Evolutionary conservation across 495 filamentous ascomycete species (phyloP).

Genomic region (Aspergillus nanangensis): DNA sequence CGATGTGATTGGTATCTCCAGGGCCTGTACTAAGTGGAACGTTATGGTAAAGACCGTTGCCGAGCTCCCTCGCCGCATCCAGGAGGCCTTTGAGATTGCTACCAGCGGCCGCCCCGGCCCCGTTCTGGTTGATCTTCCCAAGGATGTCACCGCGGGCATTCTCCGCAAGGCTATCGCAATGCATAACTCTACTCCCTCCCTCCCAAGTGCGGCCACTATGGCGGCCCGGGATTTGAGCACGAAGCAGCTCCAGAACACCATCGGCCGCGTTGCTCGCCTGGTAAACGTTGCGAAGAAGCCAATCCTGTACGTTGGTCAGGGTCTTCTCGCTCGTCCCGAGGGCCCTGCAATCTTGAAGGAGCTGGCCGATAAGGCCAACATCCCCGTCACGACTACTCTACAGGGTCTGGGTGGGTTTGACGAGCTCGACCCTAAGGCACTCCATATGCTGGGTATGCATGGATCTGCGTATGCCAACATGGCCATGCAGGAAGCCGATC

Average conservation of each 20-base stretch:
- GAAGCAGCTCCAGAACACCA: conserved; percentile 44
- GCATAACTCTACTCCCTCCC: conserved; percentile 47
- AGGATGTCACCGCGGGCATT: conserved; percentile 53
- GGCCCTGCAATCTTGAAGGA: conserved; percentile 51
- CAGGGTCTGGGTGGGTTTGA: conserved; percentile 64
- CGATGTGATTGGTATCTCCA: conserved; percentile 57
- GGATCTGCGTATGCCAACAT: conserved; percentile 61
- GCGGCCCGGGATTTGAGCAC: conserved; percentile 45
- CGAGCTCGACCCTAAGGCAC: conserved; percentile 51
- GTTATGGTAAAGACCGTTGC: conserved; percentile 57
- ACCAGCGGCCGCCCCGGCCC: conserved; percentile 56
- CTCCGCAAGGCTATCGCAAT: conserved; percentile 50
- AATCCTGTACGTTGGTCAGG: conserved; percentile 57
- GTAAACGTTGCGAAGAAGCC: conserved; percentile 58
- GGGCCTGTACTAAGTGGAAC: conserved; percentile 65
- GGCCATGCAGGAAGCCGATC: conserved; percentile 61
- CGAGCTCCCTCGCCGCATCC: conserved; percentile 54
- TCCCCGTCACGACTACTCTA: conserved; percentile 60
- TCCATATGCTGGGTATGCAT: conserved; percentile 64
- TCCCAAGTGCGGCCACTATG: conserved; percentile 50
- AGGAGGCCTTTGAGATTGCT: conserved; percentile 61
- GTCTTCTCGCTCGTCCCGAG: conserved; percentile 46
- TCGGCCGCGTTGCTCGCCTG: conserved; percentile 50
- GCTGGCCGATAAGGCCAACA: conserved; percentile 51
- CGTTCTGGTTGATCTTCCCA: conserved; percentile 58